phyloP scores from a whole-genome alignment of 768 basidiomycete genomes.

The Astraeus odoratus region DNA sequence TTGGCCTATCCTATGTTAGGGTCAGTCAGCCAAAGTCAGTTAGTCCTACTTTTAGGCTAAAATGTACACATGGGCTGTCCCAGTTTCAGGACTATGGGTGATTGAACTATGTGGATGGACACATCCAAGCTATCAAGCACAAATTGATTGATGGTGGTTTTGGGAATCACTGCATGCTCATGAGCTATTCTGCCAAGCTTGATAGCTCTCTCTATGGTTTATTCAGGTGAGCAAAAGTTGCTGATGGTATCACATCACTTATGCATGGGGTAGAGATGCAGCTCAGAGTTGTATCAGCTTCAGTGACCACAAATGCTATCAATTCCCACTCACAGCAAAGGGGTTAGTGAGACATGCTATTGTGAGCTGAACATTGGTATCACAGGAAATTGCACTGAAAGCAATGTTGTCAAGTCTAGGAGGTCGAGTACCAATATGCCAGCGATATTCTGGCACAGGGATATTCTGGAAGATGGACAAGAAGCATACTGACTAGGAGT shows the following conservation, averaged over 20 bases:
- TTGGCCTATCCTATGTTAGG: no score
- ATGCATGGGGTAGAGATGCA: conserved; percentile 61
- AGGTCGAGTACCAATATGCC: no score
- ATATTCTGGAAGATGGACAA: no score
- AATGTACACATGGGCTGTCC: no score
- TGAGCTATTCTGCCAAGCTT: conserved; percentile 98
- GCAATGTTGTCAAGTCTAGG: no score
- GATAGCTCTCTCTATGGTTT: conserved; percentile 94
- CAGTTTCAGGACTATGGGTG: no score
- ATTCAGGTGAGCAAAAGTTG: conserved; percentile 55
- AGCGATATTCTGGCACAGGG: no score
- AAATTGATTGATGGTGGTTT: conserved; percentile 75
- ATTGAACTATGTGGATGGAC: no score
- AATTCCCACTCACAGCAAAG: conserved; percentile 84
- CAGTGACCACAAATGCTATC: conserved; percentile 96
- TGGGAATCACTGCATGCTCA: conserved; percentile 85
- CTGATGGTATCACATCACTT: not conserved
- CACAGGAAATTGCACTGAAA: not conserved
- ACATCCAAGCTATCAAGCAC: conserved; percentile 84
- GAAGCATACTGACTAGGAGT: no score
- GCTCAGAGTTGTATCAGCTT: conserved; percentile 94
- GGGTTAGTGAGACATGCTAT: conserved; percentile 92
- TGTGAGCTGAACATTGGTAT: conserved; percentile 41
- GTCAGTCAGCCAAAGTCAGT: no score
- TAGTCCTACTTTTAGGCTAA: no score